These are phyloP conservation scores for Exophiala sideris DNA, from an alignment of 2,329 filamentous ascomycete genomes.

Conservation along the genomic window DNA sequence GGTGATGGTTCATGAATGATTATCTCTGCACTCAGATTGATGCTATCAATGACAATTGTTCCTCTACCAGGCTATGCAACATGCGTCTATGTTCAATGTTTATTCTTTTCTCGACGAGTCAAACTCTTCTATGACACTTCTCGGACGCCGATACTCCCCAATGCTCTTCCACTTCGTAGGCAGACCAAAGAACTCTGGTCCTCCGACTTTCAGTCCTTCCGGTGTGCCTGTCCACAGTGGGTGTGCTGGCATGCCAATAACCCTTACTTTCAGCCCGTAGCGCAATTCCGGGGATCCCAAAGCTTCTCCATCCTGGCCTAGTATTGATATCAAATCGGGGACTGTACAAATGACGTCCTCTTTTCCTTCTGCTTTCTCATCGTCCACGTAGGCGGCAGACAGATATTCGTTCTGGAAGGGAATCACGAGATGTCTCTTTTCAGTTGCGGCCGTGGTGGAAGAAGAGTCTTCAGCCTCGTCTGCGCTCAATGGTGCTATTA, in stretches of 20 bases:
- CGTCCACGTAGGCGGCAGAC: conserved; percentile 27
- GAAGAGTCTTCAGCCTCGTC: conserved; percentile 28
- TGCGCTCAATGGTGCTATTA: conserved; percentile 30
- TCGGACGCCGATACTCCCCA: conserved; percentile 27
- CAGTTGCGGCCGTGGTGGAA: neutral
- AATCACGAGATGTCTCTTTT: conserved; percentile 22
- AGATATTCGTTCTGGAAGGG: conserved; percentile 34
- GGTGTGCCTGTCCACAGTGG: conserved; percentile 47
- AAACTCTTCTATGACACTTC: conserved; percentile 32
- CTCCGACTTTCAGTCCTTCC: conserved; percentile 40
- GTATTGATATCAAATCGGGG: conserved; percentile 31
- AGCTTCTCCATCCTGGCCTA: conserved; percentile 24
- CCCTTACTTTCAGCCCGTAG: conserved; percentile 51
- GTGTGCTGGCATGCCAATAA: conserved; percentile 50
- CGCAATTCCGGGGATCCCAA: conserved; percentile 34
- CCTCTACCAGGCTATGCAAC: neutral
- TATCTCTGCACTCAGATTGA: neutral
- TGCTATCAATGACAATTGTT: neutral
- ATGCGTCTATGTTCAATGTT: neutral
- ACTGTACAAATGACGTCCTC: conserved; percentile 32
- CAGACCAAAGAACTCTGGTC: conserved; percentile 39
- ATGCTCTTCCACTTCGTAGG: conserved; percentile 27
- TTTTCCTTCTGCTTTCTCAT: conserved; percentile 4
- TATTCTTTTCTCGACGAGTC: neutral
- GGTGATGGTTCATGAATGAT: conserved; percentile 4